A percentile compares a stretch with the other conserved stretches of the same genome.
Conservation (phyloP, 176 grass and related monocot species). For the Carex cristatella region DNA sequence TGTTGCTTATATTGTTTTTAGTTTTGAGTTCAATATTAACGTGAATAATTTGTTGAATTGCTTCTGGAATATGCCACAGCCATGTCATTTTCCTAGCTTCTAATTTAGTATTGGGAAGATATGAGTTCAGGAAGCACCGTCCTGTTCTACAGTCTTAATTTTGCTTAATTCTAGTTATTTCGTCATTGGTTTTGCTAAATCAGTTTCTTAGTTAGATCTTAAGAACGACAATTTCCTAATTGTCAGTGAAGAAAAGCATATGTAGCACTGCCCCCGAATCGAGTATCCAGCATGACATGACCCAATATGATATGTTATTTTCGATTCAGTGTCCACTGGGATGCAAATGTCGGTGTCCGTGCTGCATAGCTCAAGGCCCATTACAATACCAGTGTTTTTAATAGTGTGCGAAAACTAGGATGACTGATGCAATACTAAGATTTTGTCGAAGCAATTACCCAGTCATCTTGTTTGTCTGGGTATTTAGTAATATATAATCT, state of each 20-base stretch:
- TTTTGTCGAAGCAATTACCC: neutral
- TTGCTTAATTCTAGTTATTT: neutral
- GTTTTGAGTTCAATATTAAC: neutral
- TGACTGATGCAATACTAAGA: neutral
- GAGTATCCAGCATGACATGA: neutral
- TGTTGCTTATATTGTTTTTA: neutral
- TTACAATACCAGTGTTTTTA: neutral
- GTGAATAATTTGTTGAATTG: neutral
- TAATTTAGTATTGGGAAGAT: neutral
- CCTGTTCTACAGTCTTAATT: neutral
- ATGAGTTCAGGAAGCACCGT: neutral
- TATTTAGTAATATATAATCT: neutral
- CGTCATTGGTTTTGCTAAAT: neutral
- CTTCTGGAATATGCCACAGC: neutral
- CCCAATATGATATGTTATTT: neutral
- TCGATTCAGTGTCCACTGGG: neutral
- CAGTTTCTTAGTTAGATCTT: neutral
- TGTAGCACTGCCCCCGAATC: neutral
- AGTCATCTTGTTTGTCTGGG: neutral
- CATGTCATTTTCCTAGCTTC: neutral
- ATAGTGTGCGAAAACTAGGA: neutral
- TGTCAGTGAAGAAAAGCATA: neutral
- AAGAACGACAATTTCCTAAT: neutral
- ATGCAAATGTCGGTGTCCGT: neutral
- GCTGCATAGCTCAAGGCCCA: neutral